A percentile compares a stretch with the other conserved stretches of the same genome.
Evolutionary conservation across 495 filamentous ascomycete genomes (phyloP).

Genomic region (Tricharina praecox): DNA sequence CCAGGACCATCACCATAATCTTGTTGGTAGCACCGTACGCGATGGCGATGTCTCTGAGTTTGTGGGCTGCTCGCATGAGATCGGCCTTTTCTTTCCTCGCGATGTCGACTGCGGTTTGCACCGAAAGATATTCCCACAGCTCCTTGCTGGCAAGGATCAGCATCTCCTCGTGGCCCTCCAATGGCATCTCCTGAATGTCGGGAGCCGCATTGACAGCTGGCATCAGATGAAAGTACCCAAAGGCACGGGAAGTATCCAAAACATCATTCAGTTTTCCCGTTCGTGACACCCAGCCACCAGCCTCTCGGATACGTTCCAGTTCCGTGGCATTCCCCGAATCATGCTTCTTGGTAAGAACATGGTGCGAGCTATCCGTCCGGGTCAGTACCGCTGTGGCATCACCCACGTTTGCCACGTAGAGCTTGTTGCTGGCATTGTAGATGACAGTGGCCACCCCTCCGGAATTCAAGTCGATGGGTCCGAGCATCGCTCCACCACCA

Average conservation of each 20-base stretch:
- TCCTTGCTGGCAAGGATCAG: constrained; percentile 81
- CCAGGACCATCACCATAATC: constrained; percentile 97
- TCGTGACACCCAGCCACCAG: constrained; percentile 86
- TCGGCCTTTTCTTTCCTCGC: constrained; percentile 68
- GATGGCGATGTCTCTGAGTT: constrained; percentile 85
- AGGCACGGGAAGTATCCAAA: constrained; percentile 80
- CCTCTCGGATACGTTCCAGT: constrained; percentile 76
- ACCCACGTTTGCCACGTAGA: constrained; percentile 89
- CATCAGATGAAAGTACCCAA: constrained; percentile 84
- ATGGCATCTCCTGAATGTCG: constrained; percentile 55
- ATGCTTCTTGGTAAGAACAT: constrained; percentile 73
- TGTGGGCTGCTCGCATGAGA: constrained; percentile 91
- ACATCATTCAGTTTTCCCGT: constrained; percentile 85
- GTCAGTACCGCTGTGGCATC: constrained; percentile 91
- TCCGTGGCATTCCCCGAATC: constrained; percentile 74
- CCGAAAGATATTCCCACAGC: constrained; percentile 82
- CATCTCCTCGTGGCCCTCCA: constrained; percentile 85
- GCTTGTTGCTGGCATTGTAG: constrained; percentile 71
- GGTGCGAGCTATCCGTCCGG: constrained; percentile 62
- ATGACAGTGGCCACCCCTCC: constrained; percentile 85
- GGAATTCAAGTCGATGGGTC: constrained; percentile 69
- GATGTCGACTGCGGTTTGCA: constrained; percentile 80
- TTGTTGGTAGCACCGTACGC: constrained; percentile 84
- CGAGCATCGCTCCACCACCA: constrained; percentile 51
- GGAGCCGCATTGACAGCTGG: constrained; percentile 86